Evolutionary conservation across 768 basidiomycete species (phyloP), one percentile per base, ranked within the genome.

Genomic region (Hericium erinaceus): DNA sequence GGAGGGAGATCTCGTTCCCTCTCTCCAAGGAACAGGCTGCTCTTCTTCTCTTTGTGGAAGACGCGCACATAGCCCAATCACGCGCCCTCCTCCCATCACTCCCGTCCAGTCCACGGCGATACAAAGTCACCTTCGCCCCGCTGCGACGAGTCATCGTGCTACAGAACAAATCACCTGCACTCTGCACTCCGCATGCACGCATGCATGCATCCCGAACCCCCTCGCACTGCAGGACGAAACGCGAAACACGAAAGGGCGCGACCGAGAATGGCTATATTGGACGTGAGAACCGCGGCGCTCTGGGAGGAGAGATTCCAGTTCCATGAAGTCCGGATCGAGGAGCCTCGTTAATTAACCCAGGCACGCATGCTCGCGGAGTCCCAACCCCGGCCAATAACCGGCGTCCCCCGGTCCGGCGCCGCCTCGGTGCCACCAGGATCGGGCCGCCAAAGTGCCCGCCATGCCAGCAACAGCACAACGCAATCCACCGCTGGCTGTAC

Each of bases 341-440:
- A 48, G 57, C 48, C 28, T 55, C 60, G 60, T 63, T 63, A 61
- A 63, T 63, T 63, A 62, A 63, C 55, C 59, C 61, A 61, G 61
- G 61, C 55, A 63, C 61, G 33, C 41, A 38, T 40, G 50, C 55
- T 61, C 53, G 58, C 54, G 58, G 58, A 15, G n/a, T 16, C 20
- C 49, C 10, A 13, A 5, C 57, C 58, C 58, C 58, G 58, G 58
- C 52, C 58, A 52, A 60, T 58, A 52, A 44, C 55, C 60, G 58
- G 55, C 58, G 40, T 54, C 52, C 54, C 54, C 54, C 58, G 52
- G 51, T 53, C 12, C 26, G n/a, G 26, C 48, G 48, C 22, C 26
- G 44, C 20, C 48, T 50, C 26, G 16, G 26, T 24, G 48, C 22
- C 48, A n/a, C 48, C 15, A 15, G 22, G 16, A 50, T 50, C 48